Evolutionary conservation across 345 rosid genomes (phyloP).

Genomic region (Melaleuca quinquenervia): DNA sequence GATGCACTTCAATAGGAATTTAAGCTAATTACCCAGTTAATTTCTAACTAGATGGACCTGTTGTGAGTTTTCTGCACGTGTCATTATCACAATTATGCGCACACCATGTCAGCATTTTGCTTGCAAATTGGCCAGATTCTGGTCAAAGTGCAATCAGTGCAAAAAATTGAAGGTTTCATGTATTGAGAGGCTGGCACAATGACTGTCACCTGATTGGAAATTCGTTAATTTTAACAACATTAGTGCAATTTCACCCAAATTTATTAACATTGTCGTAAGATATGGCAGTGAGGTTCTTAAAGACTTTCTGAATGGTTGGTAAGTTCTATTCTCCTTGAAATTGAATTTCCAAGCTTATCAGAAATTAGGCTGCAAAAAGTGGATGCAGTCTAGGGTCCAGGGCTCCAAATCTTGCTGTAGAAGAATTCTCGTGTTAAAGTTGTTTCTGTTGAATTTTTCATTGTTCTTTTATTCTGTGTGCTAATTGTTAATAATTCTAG

Average conservation of each 20-base stretch:
- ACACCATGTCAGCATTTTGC: background rate
- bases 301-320: background rate
- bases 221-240: background rate
- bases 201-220: background rate
- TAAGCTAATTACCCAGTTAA: background rate
- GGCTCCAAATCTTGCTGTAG: background rate
- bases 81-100: background rate
- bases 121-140: background rate
- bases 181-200: background rate
- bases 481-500: constrained; percentile 13
- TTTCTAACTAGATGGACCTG: background rate
- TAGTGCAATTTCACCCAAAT: background rate
- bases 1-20: background rate
- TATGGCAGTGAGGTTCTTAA: background rate
- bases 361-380: background rate
- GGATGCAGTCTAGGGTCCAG: background rate
- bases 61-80: background rate
- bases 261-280: background rate
- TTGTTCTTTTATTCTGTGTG: background rate
- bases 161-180: background rate
- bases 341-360: background rate
- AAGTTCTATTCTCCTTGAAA: background rate
- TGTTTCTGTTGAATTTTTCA: background rate
- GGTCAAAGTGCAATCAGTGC: background rate
- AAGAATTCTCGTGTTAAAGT: background rate